Base-by-base conservation (phyloP, 2,329 filamentous ascomycete genomes). In the Cadophora luteo-olivacea region DNA sequence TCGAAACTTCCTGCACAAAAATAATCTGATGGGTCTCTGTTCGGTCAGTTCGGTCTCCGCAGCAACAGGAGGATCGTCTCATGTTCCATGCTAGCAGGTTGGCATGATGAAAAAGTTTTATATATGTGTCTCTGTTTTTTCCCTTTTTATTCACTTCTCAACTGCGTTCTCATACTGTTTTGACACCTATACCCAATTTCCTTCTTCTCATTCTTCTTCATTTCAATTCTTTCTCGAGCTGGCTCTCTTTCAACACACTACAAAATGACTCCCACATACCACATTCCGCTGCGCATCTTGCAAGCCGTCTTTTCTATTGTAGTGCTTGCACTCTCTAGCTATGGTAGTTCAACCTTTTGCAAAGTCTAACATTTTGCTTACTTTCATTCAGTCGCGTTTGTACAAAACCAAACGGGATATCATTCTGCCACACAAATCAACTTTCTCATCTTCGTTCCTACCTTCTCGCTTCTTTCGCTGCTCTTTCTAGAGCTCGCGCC, bases 401-500 rank as follows among this genome's bases (percentile, higher is more conserved):
- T 60, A 33, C 55, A 65, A 12, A 60, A 60, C 11, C 38, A 38
- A 19, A 60, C 54, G 1, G 29, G 55, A 9, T 51, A 51, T 52
- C 64, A 57, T 36, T 65, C 64, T 11, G 55, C 55, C 0, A 22
- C 41, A 51, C 54, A 65, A 52, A 65, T 65, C 19, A 60, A 60
- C 6, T 60, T 65, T 6, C 64, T 61, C 7, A 52, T 65, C 41
- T 65, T 65, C 45, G 19, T 48, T 11, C 25, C 64, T 14, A n/a
- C 54, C 4, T 65, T 60, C 29, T 65, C 64, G 32, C 49, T 65
- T 19, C 7, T 65, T 14, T 19, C 64, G n/a, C 14, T 65, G 11
- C 54, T 65, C 33, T 61, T 65, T n/a, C 49, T 65, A n/a, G 54
- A 60, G 24, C 25, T 65, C n/a, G 25, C 29, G 48, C 64, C 64